Evolutionary conservation across 2,329 filamentous ascomycete species (phyloP).

Genomic region (Venturia aucupariae): DNA sequence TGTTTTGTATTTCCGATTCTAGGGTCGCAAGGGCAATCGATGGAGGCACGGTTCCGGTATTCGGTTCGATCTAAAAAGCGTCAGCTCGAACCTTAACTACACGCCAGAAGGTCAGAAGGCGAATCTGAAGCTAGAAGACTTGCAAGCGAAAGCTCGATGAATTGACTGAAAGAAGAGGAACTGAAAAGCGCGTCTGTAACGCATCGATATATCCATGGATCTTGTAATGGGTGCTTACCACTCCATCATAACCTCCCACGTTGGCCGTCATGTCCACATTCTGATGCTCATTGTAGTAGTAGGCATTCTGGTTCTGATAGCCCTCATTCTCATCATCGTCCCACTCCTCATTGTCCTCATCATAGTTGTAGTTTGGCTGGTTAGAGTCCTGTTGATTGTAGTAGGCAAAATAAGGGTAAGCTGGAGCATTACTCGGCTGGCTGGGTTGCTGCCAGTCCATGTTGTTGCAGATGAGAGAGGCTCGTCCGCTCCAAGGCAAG

Average conservation of each 20-base stretch:
- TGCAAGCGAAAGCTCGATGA: neutral
- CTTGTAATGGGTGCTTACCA: neutral
- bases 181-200: neutral
- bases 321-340: slow-evolving; percentile 1
- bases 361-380: neutral
- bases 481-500: neutral
- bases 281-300: slow-evolving; percentile 2
- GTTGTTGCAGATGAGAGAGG: neutral
- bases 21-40: neutral
- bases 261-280: neutral
- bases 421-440: neutral
- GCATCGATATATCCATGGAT: neutral
- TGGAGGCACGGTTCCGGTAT: neutral
- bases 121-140: neutral
- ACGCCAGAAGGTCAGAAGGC: neutral
- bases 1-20: slow-evolving; percentile 1
- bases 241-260: neutral
- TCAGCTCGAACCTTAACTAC: neutral
- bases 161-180: neutral
- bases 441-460: neutral
- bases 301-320: neutral
- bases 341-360: neutral
- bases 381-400: neutral
- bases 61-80: neutral
- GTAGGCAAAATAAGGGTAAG: neutral